phyloP scores from a whole-genome alignment of 2,329 filamentous ascomycete genomes.

The Microdochium trichocladiopsis region DNA sequence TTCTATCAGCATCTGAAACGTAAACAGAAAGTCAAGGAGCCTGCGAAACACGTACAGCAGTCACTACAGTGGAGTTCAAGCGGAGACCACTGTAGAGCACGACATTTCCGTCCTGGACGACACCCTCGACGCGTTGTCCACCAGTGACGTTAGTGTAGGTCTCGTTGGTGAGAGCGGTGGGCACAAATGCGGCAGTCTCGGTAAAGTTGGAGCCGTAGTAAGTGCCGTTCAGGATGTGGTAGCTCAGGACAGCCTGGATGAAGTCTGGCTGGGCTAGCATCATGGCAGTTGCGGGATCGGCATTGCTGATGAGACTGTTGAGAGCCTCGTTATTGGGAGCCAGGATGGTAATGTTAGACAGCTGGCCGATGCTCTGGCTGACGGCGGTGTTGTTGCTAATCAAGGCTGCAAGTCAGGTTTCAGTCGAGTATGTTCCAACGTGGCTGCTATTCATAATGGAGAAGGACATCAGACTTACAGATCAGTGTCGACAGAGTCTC shows the following conservation, averaged over 20 bases:
- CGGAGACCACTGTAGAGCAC: slow-evolving; percentile 45
- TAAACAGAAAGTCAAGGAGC: no score
- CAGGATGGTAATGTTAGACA: slow-evolving; percentile 47
- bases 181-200: slow-evolving; percentile 23
- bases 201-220: slow-evolving; percentile 23
- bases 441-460: no score
- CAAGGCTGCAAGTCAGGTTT: slow-evolving; percentile 7
- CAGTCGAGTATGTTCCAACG: background rate
- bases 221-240: slow-evolving; percentile 51
- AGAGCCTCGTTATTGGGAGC: slow-evolving; percentile 48
- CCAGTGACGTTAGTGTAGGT: slow-evolving; percentile 51
- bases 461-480: slow-evolving; percentile 8
- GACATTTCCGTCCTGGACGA: slow-evolving; percentile 30
- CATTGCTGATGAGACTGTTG: slow-evolving; percentile 16
- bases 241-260: slow-evolving; percentile 39
- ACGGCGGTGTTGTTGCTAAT: slow-evolving; percentile 8
- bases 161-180: slow-evolving; percentile 37
- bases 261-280: slow-evolving; percentile 3
- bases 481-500: slow-evolving; percentile 10
- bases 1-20: no score
- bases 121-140: slow-evolving; percentile 48
- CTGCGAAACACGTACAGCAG: slow-evolving; percentile 41
- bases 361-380: slow-evolving; percentile 5
- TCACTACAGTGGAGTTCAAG: slow-evolving; percentile 37
- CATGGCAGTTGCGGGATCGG: slow-evolving; percentile 9